Evolutionary conservation across 257 asterid genomes (phyloP).

Genomic region (Lantana camara): DNA sequence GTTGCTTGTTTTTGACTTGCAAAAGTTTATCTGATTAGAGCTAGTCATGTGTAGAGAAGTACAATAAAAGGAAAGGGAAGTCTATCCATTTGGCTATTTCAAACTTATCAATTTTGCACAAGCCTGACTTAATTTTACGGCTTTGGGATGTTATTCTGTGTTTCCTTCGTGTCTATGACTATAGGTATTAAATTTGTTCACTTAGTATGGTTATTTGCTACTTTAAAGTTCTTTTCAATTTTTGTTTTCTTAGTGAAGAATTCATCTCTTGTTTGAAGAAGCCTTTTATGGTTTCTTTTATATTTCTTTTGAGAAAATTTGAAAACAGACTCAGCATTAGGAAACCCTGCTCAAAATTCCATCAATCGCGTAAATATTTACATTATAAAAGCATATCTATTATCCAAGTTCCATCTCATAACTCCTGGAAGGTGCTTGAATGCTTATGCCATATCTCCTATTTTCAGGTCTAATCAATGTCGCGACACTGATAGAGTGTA

Average conservation of each 20-base stretch:
- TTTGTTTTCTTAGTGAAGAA: conserved; percentile 5
- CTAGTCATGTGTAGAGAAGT: background rate
- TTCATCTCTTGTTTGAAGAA: conserved; percentile 5
- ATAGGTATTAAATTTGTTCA: background rate
- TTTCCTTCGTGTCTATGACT: background rate
- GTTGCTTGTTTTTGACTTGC: conserved; percentile 7
- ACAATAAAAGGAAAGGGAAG: background rate
- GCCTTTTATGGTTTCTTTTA: background rate
- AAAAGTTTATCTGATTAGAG: conserved; percentile 11
- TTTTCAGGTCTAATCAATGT: conserved; percentile 76
- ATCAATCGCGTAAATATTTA: conserved; percentile 2
- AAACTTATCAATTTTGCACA: background rate
- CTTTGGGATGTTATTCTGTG: background rate
- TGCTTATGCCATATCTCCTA: conserved; percentile 22
- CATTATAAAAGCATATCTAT: conserved; percentile 5
- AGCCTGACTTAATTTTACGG: background rate
- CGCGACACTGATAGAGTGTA: conserved; percentile 76
- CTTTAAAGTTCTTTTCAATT: background rate
- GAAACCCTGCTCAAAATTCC: conserved; percentile 39
- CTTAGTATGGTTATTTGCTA: background rate
- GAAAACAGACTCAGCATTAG: conserved; percentile 26
- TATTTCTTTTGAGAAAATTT: background rate
- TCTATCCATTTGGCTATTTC: background rate
- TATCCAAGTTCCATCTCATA: conserved; percentile 11
- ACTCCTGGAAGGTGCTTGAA: conserved; percentile 22